A percentile compares a stretch with the other conserved stretches of the same genome.
These are phyloP conservation scores for Fusarium sp. DNA, from an alignment of 2,329 filamentous ascomycete genomes.

Conservation along the genomic window DNA sequence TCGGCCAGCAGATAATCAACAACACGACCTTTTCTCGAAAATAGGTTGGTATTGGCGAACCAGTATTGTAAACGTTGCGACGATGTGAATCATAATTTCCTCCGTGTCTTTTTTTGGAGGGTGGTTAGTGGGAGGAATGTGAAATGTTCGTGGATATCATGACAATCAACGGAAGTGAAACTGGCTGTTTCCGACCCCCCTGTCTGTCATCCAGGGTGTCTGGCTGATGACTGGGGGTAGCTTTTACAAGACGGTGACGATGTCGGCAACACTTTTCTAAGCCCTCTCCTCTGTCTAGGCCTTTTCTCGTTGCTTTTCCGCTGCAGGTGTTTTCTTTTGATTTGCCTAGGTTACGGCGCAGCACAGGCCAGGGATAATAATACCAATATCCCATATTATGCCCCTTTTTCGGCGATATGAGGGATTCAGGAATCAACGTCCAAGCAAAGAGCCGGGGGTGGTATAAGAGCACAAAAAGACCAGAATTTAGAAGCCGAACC, in stretches of 20 bases:
- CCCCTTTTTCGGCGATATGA: conserved; percentile 25
- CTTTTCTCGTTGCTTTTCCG: conserved; percentile 27
- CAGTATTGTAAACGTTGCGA: conserved; percentile 9
- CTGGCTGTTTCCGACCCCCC: conserved; percentile 29
- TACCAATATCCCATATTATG: conserved; percentile 6
- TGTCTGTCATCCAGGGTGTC: conserved; percentile 32
- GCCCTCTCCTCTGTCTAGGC: neutral
- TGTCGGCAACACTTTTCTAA: conserved; percentile 15
- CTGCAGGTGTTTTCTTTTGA: conserved; percentile 12
- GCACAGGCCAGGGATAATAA: conserved; percentile 19
- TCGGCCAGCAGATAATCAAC: conserved; percentile 32
- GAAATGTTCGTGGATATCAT: conserved; percentile 28
- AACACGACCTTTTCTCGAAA: conserved; percentile 8
- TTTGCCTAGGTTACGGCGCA: conserved; percentile 16
- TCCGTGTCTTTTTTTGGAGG: conserved; percentile 16
- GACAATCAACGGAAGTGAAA: conserved; percentile 28
- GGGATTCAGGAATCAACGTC: conserved; percentile 26
- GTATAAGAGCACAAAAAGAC: conserved; percentile 21
- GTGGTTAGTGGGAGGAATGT: conserved; percentile 19
- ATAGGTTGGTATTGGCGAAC: conserved; percentile 17
- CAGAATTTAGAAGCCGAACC: conserved; percentile 19
- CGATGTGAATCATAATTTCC: conserved; percentile 10
- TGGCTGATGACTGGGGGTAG: conserved; percentile 19
- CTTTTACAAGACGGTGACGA: conserved; percentile 17
- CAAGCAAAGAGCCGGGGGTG: conserved; percentile 26